phyloP scores from a whole-genome alignment of 306 rosid genomes.

The Hippophae tibetana region DNA sequence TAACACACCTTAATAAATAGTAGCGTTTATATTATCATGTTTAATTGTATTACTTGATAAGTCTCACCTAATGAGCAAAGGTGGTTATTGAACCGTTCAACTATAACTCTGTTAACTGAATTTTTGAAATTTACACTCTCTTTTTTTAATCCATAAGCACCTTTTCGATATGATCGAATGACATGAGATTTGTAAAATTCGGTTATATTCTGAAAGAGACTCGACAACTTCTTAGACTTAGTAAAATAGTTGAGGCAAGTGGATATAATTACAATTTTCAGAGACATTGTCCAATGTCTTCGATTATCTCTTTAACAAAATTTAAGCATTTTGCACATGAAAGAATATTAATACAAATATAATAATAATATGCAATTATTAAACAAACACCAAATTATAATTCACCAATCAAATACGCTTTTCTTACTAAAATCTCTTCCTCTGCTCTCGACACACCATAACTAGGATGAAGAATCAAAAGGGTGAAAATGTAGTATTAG shows the following conservation, averaged over 20 bases:
- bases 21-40: too few species aligned
- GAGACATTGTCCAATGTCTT: background rate
- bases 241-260: background rate
- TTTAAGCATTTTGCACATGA: background rate
- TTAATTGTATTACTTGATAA: background rate
- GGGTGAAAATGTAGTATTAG: too few species aligned
- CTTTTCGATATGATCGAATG: background rate
- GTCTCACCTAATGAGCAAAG: constrained; percentile 10
- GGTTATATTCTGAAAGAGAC: too few species aligned
- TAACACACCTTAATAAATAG: too few species aligned
- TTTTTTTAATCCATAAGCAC: background rate
- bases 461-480: too few species aligned
- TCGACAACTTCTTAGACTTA: too few species aligned
- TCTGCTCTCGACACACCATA: too few species aligned
- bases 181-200: background rate
- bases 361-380: background rate
- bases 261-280: background rate
- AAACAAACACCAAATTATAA: too few species aligned
- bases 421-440: too few species aligned
- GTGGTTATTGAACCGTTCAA: constrained; percentile 36
- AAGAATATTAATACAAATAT: background rate
- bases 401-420: too few species aligned
- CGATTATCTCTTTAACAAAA: too few species aligned
- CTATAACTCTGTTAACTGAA: constrained; percentile 22
- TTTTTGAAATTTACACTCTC: background rate